A percentile compares a stretch with the other conserved stretches of the same genome.
phyloP scores from a whole-genome alignment of 2,329 filamentous ascomycete genomes.

The Xylariaceae sp. region DNA sequence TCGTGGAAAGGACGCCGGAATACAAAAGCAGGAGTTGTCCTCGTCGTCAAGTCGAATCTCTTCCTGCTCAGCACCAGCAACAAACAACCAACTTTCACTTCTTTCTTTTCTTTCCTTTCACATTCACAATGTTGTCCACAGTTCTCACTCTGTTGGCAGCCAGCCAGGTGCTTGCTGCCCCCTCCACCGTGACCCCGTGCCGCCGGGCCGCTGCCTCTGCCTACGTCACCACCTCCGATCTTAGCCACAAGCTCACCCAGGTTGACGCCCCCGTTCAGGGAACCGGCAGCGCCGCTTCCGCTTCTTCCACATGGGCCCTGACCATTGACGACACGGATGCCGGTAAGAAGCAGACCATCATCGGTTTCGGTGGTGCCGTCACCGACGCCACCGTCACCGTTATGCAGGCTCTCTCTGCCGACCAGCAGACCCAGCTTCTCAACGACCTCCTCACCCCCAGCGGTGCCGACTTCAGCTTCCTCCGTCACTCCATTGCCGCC shows the following conservation, averaged over 20 bases:
- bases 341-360: constrained; percentile 37
- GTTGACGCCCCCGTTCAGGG: constrained; percentile 34
- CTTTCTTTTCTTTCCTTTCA: neutral
- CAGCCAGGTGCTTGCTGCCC: constrained; percentile 17
- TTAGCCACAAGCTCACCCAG: constrained; percentile 34
- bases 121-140: constrained; percentile 17
- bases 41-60: neutral
- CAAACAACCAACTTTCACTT: neutral
- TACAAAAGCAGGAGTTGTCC: constrained; percentile 7
- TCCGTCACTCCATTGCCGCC: constrained; percentile 38
- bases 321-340: constrained; percentile 36
- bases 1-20: neutral
- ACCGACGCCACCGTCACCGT: constrained; percentile 39
- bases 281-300: constrained; percentile 26
- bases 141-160: constrained; percentile 18
- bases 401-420: constrained; percentile 33
- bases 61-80: no score
- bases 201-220: constrained; percentile 26
- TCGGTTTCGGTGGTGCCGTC: constrained; percentile 39
- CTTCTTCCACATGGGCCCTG: constrained; percentile 35
- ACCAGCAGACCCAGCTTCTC: constrained; percentile 32
- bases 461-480: constrained; percentile 37
- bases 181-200: constrained; percentile 6
- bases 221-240: constrained; percentile 35
- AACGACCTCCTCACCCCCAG: constrained; percentile 34